Evolutionary conservation across 2,329 filamentous ascomycete genomes (phyloP), one percentile per base, ranked within the genome.

Genomic region (Aspergillus pseudoglaucus): DNA sequence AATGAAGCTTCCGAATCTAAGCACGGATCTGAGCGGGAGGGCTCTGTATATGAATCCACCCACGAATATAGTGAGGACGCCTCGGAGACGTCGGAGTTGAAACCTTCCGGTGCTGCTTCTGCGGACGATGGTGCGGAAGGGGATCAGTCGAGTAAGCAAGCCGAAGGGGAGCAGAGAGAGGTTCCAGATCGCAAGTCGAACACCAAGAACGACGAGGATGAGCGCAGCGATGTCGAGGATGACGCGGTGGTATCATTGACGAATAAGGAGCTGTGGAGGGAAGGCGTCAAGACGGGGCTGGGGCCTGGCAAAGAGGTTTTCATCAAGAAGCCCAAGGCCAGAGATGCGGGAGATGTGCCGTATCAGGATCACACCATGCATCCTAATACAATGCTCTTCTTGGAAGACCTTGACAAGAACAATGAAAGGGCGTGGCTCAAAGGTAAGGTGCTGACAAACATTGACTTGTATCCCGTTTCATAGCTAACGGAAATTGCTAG

Each of bases 141-240:
- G 39, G 25, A 27, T 10, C 35, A 22, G n/a, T 38, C 10, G 6
- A 14, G 37, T 22, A 32, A 18, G 42, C 22, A 38, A 35, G 18
- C 18, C 17, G 18, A 25, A n/a, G 22, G n/a, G 33, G 27, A 14
- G 2, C 27, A 47, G 44, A 17, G 17, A 38, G 45, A 49, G 25
- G 22, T 39, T 22, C 25, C 17, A 32, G 33, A 40, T 14, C 43
- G 40, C 33, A 42, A 15, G 12, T 23, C 27, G 12, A 25, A 23
- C 17, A 18, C 17, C 14, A 41, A 42, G 22, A 23, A 23, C 15
- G 53, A 58, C 14, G 50, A 54, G 15, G 44, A 89, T 68, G 82
- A 87, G 66, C 87, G 88, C 71, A 88, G 83, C 56, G 87, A 88
- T 64, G 85, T 85, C 59, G 87, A 89, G 70, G 87, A 90, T 70